Base-by-base conservation (phyloP, 192 early-diverging fungal species). In the Tieghemiomyces parasiticus region DNA sequence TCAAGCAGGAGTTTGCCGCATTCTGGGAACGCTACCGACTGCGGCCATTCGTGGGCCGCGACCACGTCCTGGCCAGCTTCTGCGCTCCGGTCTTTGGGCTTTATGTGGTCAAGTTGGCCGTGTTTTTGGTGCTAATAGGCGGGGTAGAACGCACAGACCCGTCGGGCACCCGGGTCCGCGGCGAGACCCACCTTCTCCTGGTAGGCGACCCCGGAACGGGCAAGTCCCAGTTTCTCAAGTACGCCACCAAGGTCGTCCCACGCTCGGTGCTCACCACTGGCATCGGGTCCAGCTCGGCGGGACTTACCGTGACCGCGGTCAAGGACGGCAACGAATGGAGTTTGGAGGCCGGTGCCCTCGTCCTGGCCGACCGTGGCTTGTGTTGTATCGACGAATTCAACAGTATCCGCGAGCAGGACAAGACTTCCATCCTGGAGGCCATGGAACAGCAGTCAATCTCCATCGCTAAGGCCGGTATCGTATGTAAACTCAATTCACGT, bases 341-440 rank as follows among this genome's bases (percentile, higher is more conserved):
- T 62, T 65, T 90, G 42, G 87, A 90, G 65, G 87, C 86, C 3
- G 88, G 88, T 12, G 88, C 88, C 0, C 63, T 90, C 20, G 88
- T 90, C 10, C 65, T 88, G 35, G 84, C 88, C 0, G 88, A 90
- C 63, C 69, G 83, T 4, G 88, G 88, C 0, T 34, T 90, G 4
- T 90, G 88, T 60, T 88, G 86, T 60, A 88, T 90, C 49, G 88
- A 90, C 56, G 88, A 90, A 70, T 90, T 90, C 79, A 85, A 83
- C 14, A 81, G 80, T 48, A 84, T 90, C 58, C 60, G 80, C 20
- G 83, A 86, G 53, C 63, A 76, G 10, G 86, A 88, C 56, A 84
- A 86, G 62, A 79, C 79, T 8, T 78, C 84, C 2, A 81, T 90
- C 24, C 78, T 83, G 47, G 87, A 90, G 59, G 87, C 86, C 1